Percentiles rank a stretch among this genome's conserved stretches.
These are phyloP conservation scores for Microsporum ferrugineum DNA, from an alignment of 2,329 filamentous ascomycete genomes.

Conservation along the genomic window DNA sequence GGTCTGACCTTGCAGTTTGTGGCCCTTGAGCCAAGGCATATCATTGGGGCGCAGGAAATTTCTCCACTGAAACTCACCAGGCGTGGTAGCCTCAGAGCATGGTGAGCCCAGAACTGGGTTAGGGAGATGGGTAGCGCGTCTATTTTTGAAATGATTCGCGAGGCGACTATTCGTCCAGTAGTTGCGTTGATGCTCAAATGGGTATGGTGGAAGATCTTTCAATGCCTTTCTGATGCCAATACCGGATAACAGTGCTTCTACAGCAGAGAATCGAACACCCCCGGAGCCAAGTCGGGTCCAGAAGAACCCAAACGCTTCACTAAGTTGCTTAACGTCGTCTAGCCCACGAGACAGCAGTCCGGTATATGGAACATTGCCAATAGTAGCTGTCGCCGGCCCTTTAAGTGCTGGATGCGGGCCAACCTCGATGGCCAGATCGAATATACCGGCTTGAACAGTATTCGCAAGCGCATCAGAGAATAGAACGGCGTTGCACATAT, in stretches of 20 bases:
- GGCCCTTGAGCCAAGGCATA: conserved; percentile 24
- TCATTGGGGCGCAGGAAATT: conserved; percentile 20
- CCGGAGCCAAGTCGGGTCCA: conserved; percentile 4
- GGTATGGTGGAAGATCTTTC: conserved; percentile 14
- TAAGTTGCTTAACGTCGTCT: conserved; percentile 13
- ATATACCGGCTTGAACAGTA: conserved; percentile 2
- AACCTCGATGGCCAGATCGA: conserved; percentile 22
- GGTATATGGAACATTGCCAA: conserved; percentile 18
- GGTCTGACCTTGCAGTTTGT: conserved; percentile 21
- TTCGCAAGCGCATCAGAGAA: conserved; percentile 24
- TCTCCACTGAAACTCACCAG: conserved; percentile 20
- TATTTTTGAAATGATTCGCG: conserved; percentile 13
- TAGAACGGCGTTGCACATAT: conserved; percentile 27
- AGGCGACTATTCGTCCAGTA: conserved; percentile 16
- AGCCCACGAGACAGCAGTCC: conserved; percentile 14
- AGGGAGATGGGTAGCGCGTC: conserved; percentile 10
- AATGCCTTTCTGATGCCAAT: not conserved
- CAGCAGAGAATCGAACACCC: conserved; percentile 2
- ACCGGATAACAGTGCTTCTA: not conserved
- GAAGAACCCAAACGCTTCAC: conserved; percentile 10
- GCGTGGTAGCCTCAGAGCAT: conserved; percentile 6
- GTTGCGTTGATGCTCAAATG: conserved; percentile 11
- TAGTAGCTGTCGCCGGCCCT: conserved; percentile 22
- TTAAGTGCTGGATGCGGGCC: conserved; percentile 28
- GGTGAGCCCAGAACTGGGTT: conserved; percentile 15